Percentiles rank a stretch among this genome's conserved stretches.
Conservation (phyloP, 208 protist species). For the Wallacemonas collosoma region DNA sequence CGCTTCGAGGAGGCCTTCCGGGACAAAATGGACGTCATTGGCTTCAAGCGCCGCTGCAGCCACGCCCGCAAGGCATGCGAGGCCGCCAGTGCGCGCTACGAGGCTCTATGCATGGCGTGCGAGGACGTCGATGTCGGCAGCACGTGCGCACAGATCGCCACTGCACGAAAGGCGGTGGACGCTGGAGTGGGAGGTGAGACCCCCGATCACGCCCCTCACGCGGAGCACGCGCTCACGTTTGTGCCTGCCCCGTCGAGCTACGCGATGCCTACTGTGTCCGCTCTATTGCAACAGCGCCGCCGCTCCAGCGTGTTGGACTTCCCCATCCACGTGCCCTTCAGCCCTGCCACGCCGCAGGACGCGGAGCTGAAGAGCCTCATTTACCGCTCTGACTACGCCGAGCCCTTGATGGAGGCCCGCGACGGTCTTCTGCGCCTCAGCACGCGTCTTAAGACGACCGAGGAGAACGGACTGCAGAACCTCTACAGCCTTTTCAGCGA, state of each 20-base stretch:
- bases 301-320: slow-evolving; percentile 24
- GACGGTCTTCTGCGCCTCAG: slow-evolving; percentile 47
- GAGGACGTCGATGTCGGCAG: slow-evolving; percentile 30
- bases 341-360: slow-evolving; percentile 43
- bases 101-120: slow-evolving; percentile 44
- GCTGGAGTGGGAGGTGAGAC: not conserved
- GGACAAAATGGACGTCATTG: slow-evolving; percentile 74
- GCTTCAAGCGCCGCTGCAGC: slow-evolving; percentile 31
- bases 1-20: slow-evolving; percentile 74
- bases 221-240: too few species aligned
- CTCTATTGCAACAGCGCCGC: slow-evolving; percentile 12
- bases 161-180: not conserved
- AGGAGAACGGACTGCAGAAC: slow-evolving; percentile 38
- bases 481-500: slow-evolving; percentile 40
- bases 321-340: slow-evolving; percentile 49
- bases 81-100: slow-evolving; percentile 31
- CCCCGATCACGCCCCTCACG: not conserved
- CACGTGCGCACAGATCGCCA: not conserved
- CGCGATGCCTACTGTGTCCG: slow-evolving; percentile 18
- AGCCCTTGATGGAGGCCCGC: slow-evolving; percentile 38
- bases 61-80: slow-evolving; percentile 30
- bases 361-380: slow-evolving; percentile 44
- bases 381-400: slow-evolving; percentile 40
- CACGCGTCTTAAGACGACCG: slow-evolving; percentile 49
- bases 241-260: slow-evolving; percentile 15